Conservation (phyloP, 192 early-diverging fungal species). For the Coemansia sp. region DNA sequence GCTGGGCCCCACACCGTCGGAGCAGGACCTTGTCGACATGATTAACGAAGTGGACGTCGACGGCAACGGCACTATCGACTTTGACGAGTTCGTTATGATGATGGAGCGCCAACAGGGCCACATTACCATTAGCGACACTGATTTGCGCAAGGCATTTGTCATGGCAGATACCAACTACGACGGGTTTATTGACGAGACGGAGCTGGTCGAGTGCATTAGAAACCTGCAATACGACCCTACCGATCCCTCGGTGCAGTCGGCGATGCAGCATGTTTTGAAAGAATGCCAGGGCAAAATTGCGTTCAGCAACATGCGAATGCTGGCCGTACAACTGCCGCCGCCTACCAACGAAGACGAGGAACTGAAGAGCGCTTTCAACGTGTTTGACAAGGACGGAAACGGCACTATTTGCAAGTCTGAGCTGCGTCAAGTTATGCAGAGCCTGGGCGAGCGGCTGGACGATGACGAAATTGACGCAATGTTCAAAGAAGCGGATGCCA, state of each 20-base stretch:
- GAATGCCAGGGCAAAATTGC: background rate
- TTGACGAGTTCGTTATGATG: conserved; percentile 60
- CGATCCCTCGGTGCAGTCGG: background rate
- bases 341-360: conserved; percentile 20
- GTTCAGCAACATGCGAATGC: background rate
- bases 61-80: conserved; percentile 67
- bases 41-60: conserved; percentile 68
- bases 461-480: conserved; percentile 76
- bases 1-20: conserved; percentile 61
- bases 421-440: conserved; percentile 40
- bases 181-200: conserved; percentile 33
- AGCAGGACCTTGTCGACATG: conserved; percentile 69
- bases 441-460: conserved; percentile 66
- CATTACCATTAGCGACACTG: conserved; percentile 33
- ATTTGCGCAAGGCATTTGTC: background rate
- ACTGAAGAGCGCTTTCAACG: conserved; percentile 32
- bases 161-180: conserved; percentile 54
- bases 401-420: conserved; percentile 55
- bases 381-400: conserved; percentile 60
- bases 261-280: background rate
- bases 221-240: background rate
- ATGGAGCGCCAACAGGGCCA: conserved; percentile 24
- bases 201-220: background rate
- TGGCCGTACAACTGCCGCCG: conserved; percentile 3
- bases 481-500: conserved; percentile 74